phyloP scores from a whole-genome alignment of 1,284 basidiomycete species.

The Tremellales sp. region DNA sequence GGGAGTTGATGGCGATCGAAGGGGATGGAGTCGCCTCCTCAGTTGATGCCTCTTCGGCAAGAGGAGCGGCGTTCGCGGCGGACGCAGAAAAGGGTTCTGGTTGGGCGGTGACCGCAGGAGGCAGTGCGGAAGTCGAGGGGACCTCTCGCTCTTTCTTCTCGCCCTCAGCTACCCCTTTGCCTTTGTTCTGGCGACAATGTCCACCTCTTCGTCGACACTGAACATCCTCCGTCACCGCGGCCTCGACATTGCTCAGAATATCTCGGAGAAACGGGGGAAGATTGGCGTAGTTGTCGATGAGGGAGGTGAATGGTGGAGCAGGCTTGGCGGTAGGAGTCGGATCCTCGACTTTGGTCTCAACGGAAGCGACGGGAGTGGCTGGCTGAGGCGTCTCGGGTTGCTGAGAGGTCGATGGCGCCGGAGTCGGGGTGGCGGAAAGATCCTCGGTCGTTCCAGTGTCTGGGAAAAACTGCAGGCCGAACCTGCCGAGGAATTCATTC shows the following conservation, averaged over 20 bases:
- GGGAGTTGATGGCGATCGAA: constrained; percentile 16
- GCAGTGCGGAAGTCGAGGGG: constrained; percentile 6
- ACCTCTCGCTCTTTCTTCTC: constrained; percentile 19
- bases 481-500: constrained; percentile 40
- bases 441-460: constrained; percentile 11
- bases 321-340: neutral
- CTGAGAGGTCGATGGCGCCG: constrained; percentile 1
- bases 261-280: constrained; percentile 29
- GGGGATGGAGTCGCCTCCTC: constrained; percentile 6
- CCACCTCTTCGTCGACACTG: neutral
- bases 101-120: constrained; percentile 63
- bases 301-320: constrained; percentile 19
- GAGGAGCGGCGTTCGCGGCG: constrained; percentile 73
- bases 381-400: constrained; percentile 2
- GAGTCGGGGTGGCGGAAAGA: constrained; percentile 2
- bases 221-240: constrained; percentile 11
- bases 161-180: constrained; percentile 35
- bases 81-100: constrained; percentile 88
- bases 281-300: constrained; percentile 20
- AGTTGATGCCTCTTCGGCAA: constrained; percentile 44
- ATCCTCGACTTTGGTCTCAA: constrained; percentile 6
- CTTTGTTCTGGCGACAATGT: constrained; percentile 23
- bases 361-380: constrained; percentile 1
- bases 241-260: constrained; percentile 26
- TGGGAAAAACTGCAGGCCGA: constrained; percentile 43